These are phyloP conservation scores for Cyanidiococcus yangmingshanensis DNA, from an alignment of 23 red algal genomes.

Conservation along the genomic window DNA sequence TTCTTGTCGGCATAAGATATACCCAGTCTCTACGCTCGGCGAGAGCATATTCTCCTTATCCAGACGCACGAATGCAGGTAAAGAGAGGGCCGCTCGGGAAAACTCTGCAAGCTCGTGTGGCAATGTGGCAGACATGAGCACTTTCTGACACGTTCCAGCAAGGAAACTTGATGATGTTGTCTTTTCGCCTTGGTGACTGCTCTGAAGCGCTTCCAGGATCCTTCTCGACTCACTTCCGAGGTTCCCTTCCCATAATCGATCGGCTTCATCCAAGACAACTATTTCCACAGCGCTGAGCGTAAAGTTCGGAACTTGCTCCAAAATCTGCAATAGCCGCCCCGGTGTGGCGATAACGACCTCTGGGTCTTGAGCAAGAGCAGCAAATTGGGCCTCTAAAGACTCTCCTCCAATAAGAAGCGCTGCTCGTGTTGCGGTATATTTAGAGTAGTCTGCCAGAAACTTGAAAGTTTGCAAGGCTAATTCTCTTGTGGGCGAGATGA, in stretches of 20 bases:
- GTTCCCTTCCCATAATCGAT: conserved; percentile 87
- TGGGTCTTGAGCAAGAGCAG: conserved; percentile 53
- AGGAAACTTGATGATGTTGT: conserved; percentile 12
- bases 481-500: conserved; percentile 86
- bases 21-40: conserved; percentile 51
- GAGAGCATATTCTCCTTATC: conserved; percentile 72
- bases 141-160: conserved; percentile 42
- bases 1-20: conserved; percentile 25
- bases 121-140: conserved; percentile 94
- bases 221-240: conserved; percentile 50
- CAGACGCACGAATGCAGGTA: conserved; percentile 54
- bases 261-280: conserved; percentile 81
- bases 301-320: conserved; percentile 58
- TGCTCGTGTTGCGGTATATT: conserved; percentile 35
- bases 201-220: conserved; percentile 35
- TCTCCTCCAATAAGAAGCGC: conserved; percentile 80
- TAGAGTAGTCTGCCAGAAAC: conserved; percentile 62
- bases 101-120: conserved; percentile 80
- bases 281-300: conserved; percentile 42
- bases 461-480: conserved; percentile 76
- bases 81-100: conserved; percentile 48
- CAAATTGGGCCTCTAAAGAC: conserved; percentile 85
- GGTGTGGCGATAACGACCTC: conserved; percentile 84
- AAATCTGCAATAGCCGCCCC: conserved; percentile 73
- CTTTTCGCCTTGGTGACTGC: not conserved